Percentiles rank a stretch among this genome's conserved stretches.
Conservation (phyloP, 2,329 filamentous ascomycete genomes). For the Fusarium sp. region DNA sequence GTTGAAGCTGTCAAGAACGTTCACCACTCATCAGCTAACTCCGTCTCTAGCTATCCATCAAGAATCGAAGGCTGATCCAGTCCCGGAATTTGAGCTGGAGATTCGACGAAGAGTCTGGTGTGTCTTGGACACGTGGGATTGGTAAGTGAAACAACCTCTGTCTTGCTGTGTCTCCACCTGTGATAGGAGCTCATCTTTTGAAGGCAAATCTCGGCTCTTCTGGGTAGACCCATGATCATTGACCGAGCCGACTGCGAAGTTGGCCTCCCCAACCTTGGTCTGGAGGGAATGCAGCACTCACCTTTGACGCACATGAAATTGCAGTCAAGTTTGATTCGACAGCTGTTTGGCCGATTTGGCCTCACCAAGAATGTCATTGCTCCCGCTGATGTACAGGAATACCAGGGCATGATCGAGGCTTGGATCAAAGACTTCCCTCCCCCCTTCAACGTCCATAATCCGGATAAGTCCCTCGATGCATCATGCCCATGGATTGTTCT, state of each 20-base stretch:
- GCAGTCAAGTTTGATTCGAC: conserved; percentile 50
- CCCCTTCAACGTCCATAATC: conserved; percentile 52
- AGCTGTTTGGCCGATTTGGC: conserved; percentile 49
- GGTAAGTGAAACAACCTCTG: conserved; percentile 39
- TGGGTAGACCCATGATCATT: conserved; percentile 51
- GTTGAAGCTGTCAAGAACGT: neutral
- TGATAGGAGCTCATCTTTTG: neutral
- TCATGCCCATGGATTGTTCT: conserved; percentile 56
- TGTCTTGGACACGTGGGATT: conserved; percentile 54
- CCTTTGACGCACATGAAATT: conserved; percentile 53
- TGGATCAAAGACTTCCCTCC: conserved; percentile 59
- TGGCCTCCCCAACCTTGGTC: conserved; percentile 47
- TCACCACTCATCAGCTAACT: conserved; percentile 9
- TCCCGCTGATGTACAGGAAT: conserved; percentile 48
- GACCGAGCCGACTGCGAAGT: conserved; percentile 50
- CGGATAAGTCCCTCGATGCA: conserved; percentile 57
- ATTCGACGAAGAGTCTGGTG: conserved; percentile 53
- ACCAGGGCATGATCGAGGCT: conserved; percentile 51
- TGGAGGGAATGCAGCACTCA: conserved; percentile 49
- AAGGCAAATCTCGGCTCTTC: conserved; percentile 52
- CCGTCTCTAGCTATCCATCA: conserved; percentile 46
- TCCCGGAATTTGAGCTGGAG: conserved; percentile 52
- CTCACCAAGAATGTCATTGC: conserved; percentile 44
- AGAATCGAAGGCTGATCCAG: conserved; percentile 42
- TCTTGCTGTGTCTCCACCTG: neutral